Percentiles rank a stretch among this genome's conserved stretches.
Conservation (phyloP, 1,139 yeast genomes). For the Hemisphaericaspora subhashii region DNA sequence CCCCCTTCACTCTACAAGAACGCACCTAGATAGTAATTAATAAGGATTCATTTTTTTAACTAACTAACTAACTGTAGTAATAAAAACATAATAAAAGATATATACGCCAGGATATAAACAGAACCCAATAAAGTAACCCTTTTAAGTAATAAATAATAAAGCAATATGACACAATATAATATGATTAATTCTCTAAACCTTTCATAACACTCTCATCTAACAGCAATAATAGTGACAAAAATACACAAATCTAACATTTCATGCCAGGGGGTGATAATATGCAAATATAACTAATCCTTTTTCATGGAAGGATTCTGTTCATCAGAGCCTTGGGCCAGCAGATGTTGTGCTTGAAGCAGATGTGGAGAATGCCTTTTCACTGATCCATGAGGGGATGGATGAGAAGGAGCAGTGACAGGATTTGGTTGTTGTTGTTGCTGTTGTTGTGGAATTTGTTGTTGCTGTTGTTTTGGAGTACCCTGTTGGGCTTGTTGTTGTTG, state of each 20-base stretch:
- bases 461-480: conserved; percentile 9
- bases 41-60: background rate
- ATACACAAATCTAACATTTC: background rate
- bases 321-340: background rate
- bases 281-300: background rate
- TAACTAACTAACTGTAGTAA: background rate
- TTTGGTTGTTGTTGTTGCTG: conserved; percentile 5
- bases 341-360: background rate
- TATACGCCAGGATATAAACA: background rate
- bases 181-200: no score
- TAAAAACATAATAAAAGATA: background rate
- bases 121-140: background rate
- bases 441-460: conserved; percentile 9
- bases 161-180: background rate
- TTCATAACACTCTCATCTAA: background rate
- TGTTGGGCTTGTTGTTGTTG: conserved; percentile 9
- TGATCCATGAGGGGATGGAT: background rate
- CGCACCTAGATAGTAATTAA: background rate
- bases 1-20: no score
- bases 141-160: background rate
- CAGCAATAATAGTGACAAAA: background rate
- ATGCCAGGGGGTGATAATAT: background rate
- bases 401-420: background rate
- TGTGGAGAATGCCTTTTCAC: background rate
- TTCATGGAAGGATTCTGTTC: background rate